Evolutionary conservation across 2,329 filamentous ascomycete species (phyloP).

Genomic region (Dactylellina parvicollis): DNA sequence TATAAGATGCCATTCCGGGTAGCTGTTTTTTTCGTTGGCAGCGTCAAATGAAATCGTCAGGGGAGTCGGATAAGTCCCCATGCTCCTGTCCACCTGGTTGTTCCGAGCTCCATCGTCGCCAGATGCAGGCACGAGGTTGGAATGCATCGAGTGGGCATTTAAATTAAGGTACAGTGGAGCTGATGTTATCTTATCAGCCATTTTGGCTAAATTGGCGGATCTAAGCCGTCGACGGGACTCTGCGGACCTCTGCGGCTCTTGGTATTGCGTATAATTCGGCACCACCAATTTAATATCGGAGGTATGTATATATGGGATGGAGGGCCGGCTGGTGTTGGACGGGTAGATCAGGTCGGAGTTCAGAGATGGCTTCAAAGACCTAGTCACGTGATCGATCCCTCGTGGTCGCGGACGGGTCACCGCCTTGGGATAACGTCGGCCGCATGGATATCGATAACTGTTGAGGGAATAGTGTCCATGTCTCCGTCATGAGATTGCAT

Average conservation of each 20-base stretch:
- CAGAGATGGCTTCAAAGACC: neutral
- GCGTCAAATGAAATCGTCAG: conserved; percentile 25
- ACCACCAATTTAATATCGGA: too few relatives aligned
- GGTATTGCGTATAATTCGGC: too few relatives aligned
- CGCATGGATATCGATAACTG: neutral
- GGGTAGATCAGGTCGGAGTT: too few relatives aligned
- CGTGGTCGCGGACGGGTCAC: neutral
- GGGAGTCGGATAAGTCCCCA: conserved; percentile 47
- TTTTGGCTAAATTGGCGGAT: conserved; percentile 21
- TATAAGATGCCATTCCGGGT: conserved; percentile 20
- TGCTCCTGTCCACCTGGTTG: conserved; percentile 27
- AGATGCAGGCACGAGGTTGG: conserved; percentile 14
- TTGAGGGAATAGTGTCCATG: neutral
- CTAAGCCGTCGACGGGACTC: neutral
- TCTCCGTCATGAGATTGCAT: neutral
- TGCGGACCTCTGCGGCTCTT: too few relatives aligned
- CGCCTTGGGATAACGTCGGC: neutral
- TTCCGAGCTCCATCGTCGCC: conserved; percentile 12
- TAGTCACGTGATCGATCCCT: neutral
- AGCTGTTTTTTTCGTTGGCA: conserved; percentile 3
- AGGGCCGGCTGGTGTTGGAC: too few relatives aligned
- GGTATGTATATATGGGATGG: too few relatives aligned
- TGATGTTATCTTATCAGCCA: conserved; percentile 21
- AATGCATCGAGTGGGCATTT: neutral
- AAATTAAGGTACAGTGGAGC: conserved; percentile 25